Conservation (phyloP, 371 early-diverging fungal species). For the Syncephalastrum monosporum region DNA sequence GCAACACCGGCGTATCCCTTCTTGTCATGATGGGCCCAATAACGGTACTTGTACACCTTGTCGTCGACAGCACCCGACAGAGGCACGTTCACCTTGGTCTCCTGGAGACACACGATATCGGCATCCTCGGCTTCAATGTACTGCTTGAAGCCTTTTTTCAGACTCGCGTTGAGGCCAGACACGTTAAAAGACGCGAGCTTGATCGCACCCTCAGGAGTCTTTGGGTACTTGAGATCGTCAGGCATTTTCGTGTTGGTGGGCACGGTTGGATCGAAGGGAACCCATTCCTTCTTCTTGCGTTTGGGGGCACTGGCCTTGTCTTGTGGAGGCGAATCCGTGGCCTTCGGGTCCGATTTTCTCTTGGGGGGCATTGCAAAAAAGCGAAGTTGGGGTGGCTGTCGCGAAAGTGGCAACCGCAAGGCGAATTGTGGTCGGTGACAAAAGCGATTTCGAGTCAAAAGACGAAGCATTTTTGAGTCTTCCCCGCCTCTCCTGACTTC, state of each 20-base stretch:
- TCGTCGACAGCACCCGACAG: constrained; percentile 47
- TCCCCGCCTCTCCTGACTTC: neutral
- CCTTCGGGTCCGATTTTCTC: neutral
- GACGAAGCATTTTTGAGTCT: too few species aligned
- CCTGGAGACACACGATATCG: constrained; percentile 84
- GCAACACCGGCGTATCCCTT: constrained; percentile 88
- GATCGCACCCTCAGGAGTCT: constrained; percentile 44
- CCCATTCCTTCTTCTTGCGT: constrained; percentile 20
- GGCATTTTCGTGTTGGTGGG: constrained; percentile 71
- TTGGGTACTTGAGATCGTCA: constrained; percentile 46
- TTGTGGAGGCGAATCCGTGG: neutral
- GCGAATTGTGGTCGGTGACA: too few species aligned
- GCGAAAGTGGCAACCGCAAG: too few species aligned
- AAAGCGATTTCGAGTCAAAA: too few species aligned
- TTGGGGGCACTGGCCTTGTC: neutral
- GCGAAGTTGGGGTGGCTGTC: too few species aligned
- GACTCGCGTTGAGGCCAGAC: constrained; percentile 65
- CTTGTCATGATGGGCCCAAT: constrained; percentile 68
- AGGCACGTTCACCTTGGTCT: constrained; percentile 77
- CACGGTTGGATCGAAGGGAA: constrained; percentile 42
- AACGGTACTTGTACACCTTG: constrained; percentile 69
- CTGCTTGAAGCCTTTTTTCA: constrained; percentile 78
- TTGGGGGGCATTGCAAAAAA: constrained; percentile 9
- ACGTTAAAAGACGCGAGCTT: constrained; percentile 87
- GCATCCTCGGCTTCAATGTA: constrained; percentile 83